Evolutionary conservation across 1,284 basidiomycete genomes (phyloP).

Genomic region (Apiotrichum mycotoxinovorans): DNA sequence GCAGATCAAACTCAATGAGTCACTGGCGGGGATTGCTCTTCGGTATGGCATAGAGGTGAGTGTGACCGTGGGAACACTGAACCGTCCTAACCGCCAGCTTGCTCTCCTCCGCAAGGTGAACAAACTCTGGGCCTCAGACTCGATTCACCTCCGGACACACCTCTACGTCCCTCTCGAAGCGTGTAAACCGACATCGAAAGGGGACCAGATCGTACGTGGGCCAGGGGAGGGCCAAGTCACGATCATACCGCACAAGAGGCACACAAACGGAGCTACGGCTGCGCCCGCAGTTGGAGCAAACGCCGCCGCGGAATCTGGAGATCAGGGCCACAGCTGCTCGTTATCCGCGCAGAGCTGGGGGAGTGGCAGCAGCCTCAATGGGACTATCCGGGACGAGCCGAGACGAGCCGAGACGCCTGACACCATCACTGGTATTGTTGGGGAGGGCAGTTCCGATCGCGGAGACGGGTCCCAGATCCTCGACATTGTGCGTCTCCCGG

Average conservation of each 20-base stretch:
- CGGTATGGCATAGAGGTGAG: constrained; percentile 75
- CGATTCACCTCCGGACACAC: constrained; percentile 75
- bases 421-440: neutral
- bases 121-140: constrained; percentile 84
- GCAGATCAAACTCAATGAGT: constrained; percentile 67
- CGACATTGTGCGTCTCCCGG: constrained; percentile 44
- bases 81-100: no score
- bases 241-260: constrained; percentile 27
- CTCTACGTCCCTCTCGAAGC: constrained; percentile 69
- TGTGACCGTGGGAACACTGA: neutral
- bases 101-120: constrained; percentile 79
- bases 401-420: neutral
- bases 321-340: neutral
- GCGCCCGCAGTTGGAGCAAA: no score
- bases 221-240: constrained; percentile 39
- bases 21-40: constrained; percentile 76
- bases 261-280: neutral
- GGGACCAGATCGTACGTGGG: constrained; percentile 33
- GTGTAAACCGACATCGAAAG: constrained; percentile 42
- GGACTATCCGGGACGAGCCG: neutral
- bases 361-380: neutral
- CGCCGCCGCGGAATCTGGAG: no score
- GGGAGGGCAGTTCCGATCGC: neutral
- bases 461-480: constrained; percentile 17
- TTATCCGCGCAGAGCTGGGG: neutral